Percentiles rank a stretch among this genome's conserved stretches.
Evolutionary conservation across 768 basidiomycete species (phyloP).

Genomic region (Tephrocybe sp.): DNA sequence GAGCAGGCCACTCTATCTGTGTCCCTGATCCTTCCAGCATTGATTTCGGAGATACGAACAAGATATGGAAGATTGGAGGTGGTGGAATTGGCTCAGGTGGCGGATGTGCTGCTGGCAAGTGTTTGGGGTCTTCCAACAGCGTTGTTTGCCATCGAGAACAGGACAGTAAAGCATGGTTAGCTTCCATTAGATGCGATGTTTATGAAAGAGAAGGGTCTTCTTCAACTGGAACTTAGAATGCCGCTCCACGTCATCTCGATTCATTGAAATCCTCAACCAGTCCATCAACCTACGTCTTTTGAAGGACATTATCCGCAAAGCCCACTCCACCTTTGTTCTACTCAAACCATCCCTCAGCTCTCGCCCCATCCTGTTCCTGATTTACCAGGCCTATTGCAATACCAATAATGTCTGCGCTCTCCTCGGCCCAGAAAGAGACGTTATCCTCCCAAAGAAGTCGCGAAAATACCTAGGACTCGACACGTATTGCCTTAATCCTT

Average conservation of each 20-base stretch:
- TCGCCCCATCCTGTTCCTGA: slow-evolving; percentile 10
- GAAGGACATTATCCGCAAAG: slow-evolving; percentile 15
- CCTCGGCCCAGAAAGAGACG: slow-evolving; percentile 23
- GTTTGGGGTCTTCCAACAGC: slow-evolving; percentile 37
- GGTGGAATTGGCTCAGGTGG: slow-evolving; percentile 23
- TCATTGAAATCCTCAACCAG: slow-evolving; percentile 9
- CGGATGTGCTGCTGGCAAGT: slow-evolving; percentile 33
- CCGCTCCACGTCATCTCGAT: too few species aligned
- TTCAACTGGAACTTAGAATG: not conserved
- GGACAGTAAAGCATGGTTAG: slow-evolving; percentile 47
- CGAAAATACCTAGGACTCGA: slow-evolving; percentile 22
- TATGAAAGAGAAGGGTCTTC: slow-evolving; percentile 30
- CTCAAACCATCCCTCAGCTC: slow-evolving; percentile 9
- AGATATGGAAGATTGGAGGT: slow-evolving; percentile 11
- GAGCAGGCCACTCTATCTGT: slow-evolving; percentile 15
- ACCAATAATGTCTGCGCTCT: slow-evolving; percentile 16
- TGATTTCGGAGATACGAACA: slow-evolving; percentile 6
- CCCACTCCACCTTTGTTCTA: slow-evolving; percentile 18
- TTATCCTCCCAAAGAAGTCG: slow-evolving; percentile 29
- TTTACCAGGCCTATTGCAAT: slow-evolving; percentile 20
- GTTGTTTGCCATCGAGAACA: slow-evolving; percentile 40
- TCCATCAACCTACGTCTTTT: slow-evolving; percentile 9
- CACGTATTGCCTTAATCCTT: slow-evolving; percentile 23
- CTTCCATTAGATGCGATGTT: slow-evolving; percentile 42
- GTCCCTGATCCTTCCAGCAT: slow-evolving; percentile 36